Percentiles rank a stretch among this genome's conserved stretches.
These are phyloP conservation scores for Penicillium cinerascens DNA, from an alignment of 495 filamentous ascomycete species.

Conservation along the genomic window DNA sequence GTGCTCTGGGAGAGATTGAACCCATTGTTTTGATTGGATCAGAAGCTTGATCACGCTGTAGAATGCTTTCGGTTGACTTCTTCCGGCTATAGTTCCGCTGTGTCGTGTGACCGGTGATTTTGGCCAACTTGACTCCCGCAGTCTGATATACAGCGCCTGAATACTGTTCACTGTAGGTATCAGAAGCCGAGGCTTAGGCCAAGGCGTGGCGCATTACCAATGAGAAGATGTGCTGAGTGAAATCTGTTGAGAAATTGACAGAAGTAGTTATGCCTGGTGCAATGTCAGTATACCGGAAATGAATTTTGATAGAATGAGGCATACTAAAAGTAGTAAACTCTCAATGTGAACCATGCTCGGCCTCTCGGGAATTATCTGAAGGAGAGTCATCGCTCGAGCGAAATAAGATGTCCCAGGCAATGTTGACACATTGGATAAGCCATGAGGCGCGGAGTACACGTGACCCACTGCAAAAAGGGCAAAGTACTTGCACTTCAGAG, in stretches of 20 bases:
- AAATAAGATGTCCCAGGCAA: conserved; percentile 37
- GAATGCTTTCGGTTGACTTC: conserved; percentile 34
- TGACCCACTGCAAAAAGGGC: conserved; percentile 37
- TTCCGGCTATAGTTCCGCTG: conserved; percentile 33
- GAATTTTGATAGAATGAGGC: no score
- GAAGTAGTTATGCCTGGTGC: conserved; percentile 30
- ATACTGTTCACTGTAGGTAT: conserved; percentile 32
- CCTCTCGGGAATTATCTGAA: conserved; percentile 34
- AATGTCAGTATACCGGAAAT: neutral
- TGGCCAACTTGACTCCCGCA: conserved; percentile 31
- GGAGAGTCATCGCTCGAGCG: conserved; percentile 28
- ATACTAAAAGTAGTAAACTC: conserved; percentile 26
- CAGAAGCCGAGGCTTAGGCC: conserved; percentile 29
- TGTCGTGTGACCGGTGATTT: conserved; percentile 33
- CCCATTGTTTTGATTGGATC: conserved; percentile 37
- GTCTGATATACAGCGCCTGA: conserved; percentile 28
- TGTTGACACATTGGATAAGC: conserved; percentile 17
- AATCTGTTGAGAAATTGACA: conserved; percentile 39
- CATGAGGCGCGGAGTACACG: conserved; percentile 26
- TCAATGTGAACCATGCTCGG: conserved; percentile 38
- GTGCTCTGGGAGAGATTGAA: conserved; percentile 33
- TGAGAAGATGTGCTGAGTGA: conserved; percentile 33
- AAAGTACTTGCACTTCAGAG: conserved; percentile 37
- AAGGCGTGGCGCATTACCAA: conserved; percentile 35
- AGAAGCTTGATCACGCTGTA: conserved; percentile 36